phyloP scores from a whole-genome alignment of 225 moss, liverwort and hornwort species.

The Straminergon stramineum region DNA sequence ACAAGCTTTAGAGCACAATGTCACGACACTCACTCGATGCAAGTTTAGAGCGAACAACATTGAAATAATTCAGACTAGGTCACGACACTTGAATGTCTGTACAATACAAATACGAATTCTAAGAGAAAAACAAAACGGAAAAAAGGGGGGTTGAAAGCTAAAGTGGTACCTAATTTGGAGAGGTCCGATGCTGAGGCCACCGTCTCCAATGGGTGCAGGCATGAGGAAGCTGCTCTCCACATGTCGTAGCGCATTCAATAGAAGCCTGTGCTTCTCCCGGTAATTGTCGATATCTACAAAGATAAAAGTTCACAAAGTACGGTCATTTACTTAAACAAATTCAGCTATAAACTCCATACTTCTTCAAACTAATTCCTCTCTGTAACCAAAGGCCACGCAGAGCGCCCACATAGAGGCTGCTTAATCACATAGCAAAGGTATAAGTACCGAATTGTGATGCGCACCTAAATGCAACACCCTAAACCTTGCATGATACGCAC shows the following conservation, averaged over 20 bases:
- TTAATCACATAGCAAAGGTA: not conserved
- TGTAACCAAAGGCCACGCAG: not conserved
- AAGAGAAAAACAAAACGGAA: not conserved
- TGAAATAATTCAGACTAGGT: not conserved
- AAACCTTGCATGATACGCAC: not conserved
- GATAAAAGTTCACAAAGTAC: not conserved
- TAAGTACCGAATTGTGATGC: not conserved
- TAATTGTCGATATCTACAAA: slow-evolving; percentile 66
- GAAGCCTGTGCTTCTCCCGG: slow-evolving; percentile 56
- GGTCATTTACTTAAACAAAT: not conserved
- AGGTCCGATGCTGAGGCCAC: slow-evolving; percentile 79
- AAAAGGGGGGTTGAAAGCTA: not conserved
- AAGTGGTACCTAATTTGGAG: slow-evolving; percentile 63
- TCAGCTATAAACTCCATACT: not conserved
- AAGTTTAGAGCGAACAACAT: not conserved
- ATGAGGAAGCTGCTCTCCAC: slow-evolving; percentile 85
- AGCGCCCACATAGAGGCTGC: not conserved
- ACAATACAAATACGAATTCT: not conserved
- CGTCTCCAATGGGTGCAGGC: slow-evolving; percentile 85
- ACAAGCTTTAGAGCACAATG: not conserved
- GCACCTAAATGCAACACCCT: not conserved
- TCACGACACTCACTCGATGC: not conserved
- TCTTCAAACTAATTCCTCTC: not conserved
- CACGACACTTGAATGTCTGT: not conserved
- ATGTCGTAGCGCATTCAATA: slow-evolving; percentile 73